A percentile compares a stretch with the other conserved stretches of the same genome.
Evolutionary conservation across 2,329 filamentous ascomycete species (phyloP).

Genomic region (Lecanicillium sp.): DNA sequence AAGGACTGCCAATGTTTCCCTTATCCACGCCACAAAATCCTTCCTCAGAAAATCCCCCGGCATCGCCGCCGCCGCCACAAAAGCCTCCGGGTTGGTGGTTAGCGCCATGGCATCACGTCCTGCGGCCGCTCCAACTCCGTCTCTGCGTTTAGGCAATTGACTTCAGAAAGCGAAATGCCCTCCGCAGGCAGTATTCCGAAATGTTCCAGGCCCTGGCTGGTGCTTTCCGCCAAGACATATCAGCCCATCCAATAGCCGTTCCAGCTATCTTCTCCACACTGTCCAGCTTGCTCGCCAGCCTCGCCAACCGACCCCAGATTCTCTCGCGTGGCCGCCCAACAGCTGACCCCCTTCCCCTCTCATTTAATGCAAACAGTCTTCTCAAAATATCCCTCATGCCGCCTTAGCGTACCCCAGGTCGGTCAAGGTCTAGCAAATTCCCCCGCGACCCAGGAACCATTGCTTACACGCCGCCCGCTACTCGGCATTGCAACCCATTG

Average conservation of each 20-base stretch:
- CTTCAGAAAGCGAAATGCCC: too few species aligned
- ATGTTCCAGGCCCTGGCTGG: conserved; percentile 3
- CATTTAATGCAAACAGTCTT: too few species aligned
- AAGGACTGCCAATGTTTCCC: background rate
- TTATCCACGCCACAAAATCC: conserved; percentile 7
- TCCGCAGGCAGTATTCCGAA: too few species aligned
- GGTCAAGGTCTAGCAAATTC: background rate
- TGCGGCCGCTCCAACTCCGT: background rate
- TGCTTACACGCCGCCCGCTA: background rate
- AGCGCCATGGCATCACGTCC: background rate
- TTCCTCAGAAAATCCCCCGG: background rate
- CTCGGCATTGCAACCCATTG: background rate
- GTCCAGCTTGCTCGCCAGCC: too few species aligned
- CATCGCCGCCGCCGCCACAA: conserved; percentile 1
- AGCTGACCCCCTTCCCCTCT: too few species aligned
- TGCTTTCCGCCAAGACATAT: conserved; percentile 5
- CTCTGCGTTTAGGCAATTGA: background rate
- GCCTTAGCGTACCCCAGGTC: background rate
- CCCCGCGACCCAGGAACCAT: conserved; percentile 6
- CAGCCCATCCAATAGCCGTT: background rate
- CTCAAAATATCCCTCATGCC: conserved; percentile 1
- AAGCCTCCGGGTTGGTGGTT: background rate
- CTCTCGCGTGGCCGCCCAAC: too few species aligned
- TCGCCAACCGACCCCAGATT: too few species aligned
- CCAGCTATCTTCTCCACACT: background rate